These are phyloP conservation scores for Curvularia eragrostidis DNA, from an alignment of 2,329 filamentous ascomycete species.

Conservation along the genomic window DNA sequence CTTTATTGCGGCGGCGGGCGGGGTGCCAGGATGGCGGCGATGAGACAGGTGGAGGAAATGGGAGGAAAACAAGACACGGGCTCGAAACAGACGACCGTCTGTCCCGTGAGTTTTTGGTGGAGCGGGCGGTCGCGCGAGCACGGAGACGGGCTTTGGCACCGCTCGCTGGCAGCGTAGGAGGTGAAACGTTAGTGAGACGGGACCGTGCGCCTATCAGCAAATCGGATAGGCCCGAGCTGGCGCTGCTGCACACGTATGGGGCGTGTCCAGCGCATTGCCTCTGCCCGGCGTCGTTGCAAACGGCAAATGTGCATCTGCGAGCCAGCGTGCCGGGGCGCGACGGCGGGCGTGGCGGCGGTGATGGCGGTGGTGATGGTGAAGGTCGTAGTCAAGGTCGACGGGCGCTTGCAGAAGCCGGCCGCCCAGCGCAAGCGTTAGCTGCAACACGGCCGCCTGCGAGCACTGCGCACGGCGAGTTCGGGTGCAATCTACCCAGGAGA, in stretches of 20 bases:
- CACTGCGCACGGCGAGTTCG: neutral
- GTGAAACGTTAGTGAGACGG: constrained; percentile 22
- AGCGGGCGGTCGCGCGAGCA: constrained; percentile 15
- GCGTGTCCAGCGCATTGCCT: constrained; percentile 7
- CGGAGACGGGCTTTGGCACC: constrained; percentile 21
- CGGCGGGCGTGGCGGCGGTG: neutral
- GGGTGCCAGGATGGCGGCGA: constrained; percentile 8
- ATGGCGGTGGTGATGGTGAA: neutral
- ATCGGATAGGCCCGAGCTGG: constrained; percentile 8
- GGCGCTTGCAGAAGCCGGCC: too few relatives aligned
- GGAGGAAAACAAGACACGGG: constrained; percentile 24
- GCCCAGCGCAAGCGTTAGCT: too few relatives aligned
- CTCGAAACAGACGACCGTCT: constrained; percentile 20
- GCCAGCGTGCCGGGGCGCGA: neutral
- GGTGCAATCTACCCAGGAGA: neutral
- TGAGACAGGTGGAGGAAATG: constrained; percentile 1
- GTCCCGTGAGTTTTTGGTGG: constrained; percentile 9
- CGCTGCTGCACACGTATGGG: constrained; percentile 1
- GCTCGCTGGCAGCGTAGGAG: constrained; percentile 20
- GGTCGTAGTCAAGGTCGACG: neutral
- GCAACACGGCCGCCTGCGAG: neutral
- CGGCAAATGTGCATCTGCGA: neutral
- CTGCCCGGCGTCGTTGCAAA: neutral
- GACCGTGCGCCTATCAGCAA: constrained; percentile 9
- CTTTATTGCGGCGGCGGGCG: constrained; percentile 21